Percentiles rank a stretch among this genome's conserved stretches.
These are phyloP conservation scores for Agrocybe praecox DNA, from an alignment of 768 basidiomycete genomes.

Conservation along the genomic window DNA sequence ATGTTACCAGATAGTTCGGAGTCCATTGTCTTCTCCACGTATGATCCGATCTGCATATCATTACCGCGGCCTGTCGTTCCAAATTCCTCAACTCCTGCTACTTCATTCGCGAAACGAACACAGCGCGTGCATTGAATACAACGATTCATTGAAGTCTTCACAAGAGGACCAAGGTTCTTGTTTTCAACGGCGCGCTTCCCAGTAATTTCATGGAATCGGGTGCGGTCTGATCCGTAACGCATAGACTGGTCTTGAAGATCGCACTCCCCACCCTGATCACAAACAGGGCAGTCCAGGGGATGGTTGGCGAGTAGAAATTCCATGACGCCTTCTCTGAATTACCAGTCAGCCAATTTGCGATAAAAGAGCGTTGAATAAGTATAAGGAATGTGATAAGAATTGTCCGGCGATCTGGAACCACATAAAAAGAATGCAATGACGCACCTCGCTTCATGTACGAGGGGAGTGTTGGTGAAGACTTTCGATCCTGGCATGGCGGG, in stretches of 20 bases:
- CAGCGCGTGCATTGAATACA: constrained; percentile 99
- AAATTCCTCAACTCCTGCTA: constrained; percentile 96
- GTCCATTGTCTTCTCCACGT: constrained; percentile 96
- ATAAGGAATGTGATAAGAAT: neutral
- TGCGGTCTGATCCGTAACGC: constrained; percentile 97
- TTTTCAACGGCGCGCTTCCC: constrained; percentile 98
- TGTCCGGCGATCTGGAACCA: too few species aligned
- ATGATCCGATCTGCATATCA: constrained; percentile 98
- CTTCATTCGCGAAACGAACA: constrained; percentile 98
- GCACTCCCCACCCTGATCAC: constrained; percentile 99
- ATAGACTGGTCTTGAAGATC: constrained; percentile 99
- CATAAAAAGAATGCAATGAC: neutral
- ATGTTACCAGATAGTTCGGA: constrained; percentile 98
- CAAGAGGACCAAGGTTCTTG: constrained; percentile 96
- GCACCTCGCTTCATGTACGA: constrained; percentile 86
- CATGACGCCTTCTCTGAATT: constrained; percentile 93
- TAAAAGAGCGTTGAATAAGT: neutral
- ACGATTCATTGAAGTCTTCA: constrained; percentile 98
- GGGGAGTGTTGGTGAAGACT: constrained; percentile 91
- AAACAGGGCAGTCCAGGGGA: constrained; percentile 97
- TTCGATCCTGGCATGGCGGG: constrained; percentile 95
- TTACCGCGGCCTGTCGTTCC: constrained; percentile 98
- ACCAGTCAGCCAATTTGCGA: neutral
- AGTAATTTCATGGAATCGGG: constrained; percentile 96
- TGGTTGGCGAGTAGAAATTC: constrained; percentile 98